Base-by-base conservation (phyloP, 129 eudicot species). In the Cynara cardunculus region DNA sequence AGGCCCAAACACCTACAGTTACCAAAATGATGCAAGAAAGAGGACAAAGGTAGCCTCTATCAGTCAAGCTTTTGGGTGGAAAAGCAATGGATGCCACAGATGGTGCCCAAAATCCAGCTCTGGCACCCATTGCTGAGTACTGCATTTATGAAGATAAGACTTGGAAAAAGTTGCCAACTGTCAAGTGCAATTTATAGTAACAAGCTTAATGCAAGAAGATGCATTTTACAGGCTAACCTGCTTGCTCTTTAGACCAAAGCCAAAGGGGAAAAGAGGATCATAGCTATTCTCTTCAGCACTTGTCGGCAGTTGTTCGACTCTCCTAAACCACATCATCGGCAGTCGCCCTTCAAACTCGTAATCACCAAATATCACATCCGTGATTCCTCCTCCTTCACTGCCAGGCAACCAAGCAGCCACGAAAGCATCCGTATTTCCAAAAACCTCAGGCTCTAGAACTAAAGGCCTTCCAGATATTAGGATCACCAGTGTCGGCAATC, bases 361-460 rank as follows among this genome's bases (percentile, higher is more conserved):
- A 59, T 90, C 89, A 39, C 96, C 92, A 83, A 84, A 90, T 4
- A 90, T 61, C 25, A 88, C 92, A 81, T 90, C 96, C 24, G 92
- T 82, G n/a, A 91, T 74, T 73, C 96, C 96, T 9, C 24, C 67
- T 64, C 96, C 91, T 85, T 89, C 94, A 34, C 85, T 89, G 4
- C 97, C 97, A 31, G 97, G 92, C 61, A 88, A 71, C 91, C 93
- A 91, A 46, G 92, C 92, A 59, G 88, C 96, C 37, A 88, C 89
- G 27, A 91, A 67, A 7, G 88, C 97, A n/a, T 88, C 92, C 2
- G 85, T 59, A 30, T 88, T 86, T 10, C 75, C 88, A 18, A 87
- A 69, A 62, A 88, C 78, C 16, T 2, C 13, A 13, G 97, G 92
- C 85, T 89, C 89, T 37, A 92, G 13, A 35, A 81, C 84, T 56